Evolutionary conservation across 306 rosid genomes (phyloP), one percentile per base, ranked within the genome.

Genomic region (Ormosia semicastrata): DNA sequence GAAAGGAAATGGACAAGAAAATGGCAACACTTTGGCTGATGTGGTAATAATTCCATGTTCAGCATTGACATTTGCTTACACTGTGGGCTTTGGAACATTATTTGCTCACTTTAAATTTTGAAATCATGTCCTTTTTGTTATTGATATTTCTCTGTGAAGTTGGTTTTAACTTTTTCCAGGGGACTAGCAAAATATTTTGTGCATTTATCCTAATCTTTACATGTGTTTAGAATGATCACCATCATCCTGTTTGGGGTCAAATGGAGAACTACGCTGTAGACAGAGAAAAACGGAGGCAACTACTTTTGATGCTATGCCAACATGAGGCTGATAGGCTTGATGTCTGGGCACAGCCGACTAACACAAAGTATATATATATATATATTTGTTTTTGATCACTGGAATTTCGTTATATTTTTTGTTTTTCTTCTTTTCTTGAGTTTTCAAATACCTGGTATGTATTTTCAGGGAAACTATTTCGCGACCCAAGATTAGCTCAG

Each of bases 211-310:
- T 80, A 15, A 82, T 32, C 62, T 73, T 70, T 82, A 69, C 79
- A 63, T 82, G 8, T 84, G 62, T 81, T 74, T 92, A 95, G 99
- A 89, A 81, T 37, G 88, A 86, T 77, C 94, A 86, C 57, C 63
- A 75, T 86, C 99, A 95, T 81, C 99, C 99, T 75, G 96, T 95
- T 58, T 95, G 99, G 99, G 99, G 99, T 66, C 94, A 90, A 87
- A 87, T 93, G 88, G 98, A 92, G 75, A 93, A 89, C 89, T 95
- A 92, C 81, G 86, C 92, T 79, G 77, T 73, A 17, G 99, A 91
- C 78, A 92, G 96, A 86, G 98, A 95, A 81, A 95, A 95, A 73
- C 84, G 98, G 81, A 90, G 87, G 83, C 98, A 88, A 77, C 87
- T 95, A 78, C 97, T 95, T 58, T 78, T 92, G 78, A 88, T 95